A percentile compares a stretch with the other conserved stretches of the same genome.
Evolutionary conservation across 1,284 basidiomycete species (phyloP).

Genomic region (Ceratobasidium sp.): DNA sequence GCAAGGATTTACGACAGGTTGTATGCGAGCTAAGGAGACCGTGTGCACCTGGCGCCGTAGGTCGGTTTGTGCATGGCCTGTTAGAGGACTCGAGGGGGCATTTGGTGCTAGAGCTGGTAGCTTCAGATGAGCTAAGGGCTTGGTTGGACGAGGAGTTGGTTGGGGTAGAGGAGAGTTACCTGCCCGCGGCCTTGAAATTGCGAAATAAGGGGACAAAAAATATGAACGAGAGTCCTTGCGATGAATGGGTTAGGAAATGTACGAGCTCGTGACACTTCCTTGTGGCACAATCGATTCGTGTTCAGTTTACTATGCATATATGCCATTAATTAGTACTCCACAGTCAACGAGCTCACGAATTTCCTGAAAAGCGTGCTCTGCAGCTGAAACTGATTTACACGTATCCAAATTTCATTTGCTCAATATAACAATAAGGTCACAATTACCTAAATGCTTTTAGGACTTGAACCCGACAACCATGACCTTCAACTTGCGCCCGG

Average conservation of each 20-base stretch:
- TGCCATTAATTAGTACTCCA: not conserved
- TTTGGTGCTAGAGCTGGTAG: constrained; percentile 12
- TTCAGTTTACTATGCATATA: not conserved
- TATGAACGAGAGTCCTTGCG: not conserved
- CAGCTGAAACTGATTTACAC: not conserved
- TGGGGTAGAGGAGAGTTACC: not conserved
- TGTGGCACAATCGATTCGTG: too few relatives aligned
- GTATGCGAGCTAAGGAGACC: constrained; percentile 23
- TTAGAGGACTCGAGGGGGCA: not conserved
- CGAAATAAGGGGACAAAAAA: not conserved
- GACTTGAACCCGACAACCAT: constrained; percentile 7
- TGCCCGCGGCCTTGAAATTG: not conserved
- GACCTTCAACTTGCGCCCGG: not conserved
- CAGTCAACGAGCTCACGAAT: not conserved
- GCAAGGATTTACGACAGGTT: not conserved
- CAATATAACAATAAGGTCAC: not conserved
- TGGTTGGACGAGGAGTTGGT: constrained; percentile 18
- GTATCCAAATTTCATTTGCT: not conserved
- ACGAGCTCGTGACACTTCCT: not conserved
- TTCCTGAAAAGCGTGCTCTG: not conserved
- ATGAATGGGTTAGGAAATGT: constrained; percentile 5
- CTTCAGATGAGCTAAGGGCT: not conserved
- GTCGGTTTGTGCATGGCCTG: not conserved
- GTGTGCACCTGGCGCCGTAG: constrained; percentile 14
- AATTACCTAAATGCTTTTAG: not conserved